These are phyloP conservation scores for Chondrus crispus DNA, from an alignment of 23 red algal species.

Conservation along the genomic window DNA sequence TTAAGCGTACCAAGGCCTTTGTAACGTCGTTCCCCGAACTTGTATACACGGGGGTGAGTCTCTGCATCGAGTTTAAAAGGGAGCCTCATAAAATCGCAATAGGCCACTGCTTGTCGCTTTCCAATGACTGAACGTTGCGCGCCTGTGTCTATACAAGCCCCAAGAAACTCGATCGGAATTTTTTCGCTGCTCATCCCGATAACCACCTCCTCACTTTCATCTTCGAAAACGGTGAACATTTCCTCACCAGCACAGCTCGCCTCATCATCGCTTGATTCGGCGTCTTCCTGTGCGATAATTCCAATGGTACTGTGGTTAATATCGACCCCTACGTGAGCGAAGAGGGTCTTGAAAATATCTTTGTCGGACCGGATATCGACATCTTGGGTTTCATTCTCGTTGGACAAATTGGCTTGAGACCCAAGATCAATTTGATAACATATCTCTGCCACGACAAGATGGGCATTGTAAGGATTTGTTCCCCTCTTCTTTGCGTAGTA, in stretches of 20 bases:
- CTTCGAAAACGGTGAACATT: neutral
- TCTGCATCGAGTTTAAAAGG: neutral
- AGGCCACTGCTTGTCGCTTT: neutral
- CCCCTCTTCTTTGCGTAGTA: neutral
- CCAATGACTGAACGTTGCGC: neutral
- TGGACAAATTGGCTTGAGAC: neutral
- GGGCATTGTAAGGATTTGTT: neutral
- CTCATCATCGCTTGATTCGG: neutral
- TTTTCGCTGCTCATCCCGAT: too few species aligned
- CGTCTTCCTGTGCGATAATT: too few species aligned
- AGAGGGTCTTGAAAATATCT: neutral
- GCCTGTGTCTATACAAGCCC: constrained; percentile 2
- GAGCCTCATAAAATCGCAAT: neutral
- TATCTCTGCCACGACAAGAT: neutral
- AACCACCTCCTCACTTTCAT: too few species aligned
- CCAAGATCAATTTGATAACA: neutral
- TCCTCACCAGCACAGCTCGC: neutral
- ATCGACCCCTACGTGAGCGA: too few species aligned
- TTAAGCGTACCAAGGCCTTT: neutral
- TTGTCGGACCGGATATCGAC: neutral
- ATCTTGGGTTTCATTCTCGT: neutral
- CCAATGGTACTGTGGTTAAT: too few species aligned
- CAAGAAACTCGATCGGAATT: neutral
- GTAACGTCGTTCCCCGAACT: neutral
- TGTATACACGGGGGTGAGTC: neutral